Evolutionary conservation across 192 early-diverging fungal species (phyloP).

Genomic region (Jimgerdemannia lactiflua): DNA sequence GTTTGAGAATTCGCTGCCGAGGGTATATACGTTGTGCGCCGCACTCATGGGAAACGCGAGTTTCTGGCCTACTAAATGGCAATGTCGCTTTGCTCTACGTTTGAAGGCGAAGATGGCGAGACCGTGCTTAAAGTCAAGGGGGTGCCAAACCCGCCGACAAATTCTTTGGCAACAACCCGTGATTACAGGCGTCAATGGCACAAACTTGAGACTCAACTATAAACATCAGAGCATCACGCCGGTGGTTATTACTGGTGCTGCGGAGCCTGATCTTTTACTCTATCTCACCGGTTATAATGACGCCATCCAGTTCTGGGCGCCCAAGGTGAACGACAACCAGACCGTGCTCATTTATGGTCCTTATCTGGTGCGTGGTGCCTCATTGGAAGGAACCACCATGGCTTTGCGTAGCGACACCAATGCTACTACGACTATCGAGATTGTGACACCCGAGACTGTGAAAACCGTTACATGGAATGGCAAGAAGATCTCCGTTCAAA

Average conservation of each 20-base stretch:
- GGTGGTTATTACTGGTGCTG: not conserved
- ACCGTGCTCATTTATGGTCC: slow-evolving; percentile 6
- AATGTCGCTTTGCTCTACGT: too few relatives aligned
- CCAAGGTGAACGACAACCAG: not conserved
- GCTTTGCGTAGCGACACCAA: not conserved
- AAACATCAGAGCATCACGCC: not conserved
- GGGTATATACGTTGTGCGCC: too few relatives aligned
- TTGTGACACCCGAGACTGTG: not conserved
- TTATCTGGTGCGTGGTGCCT: slow-evolving; percentile 9
- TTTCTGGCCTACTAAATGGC: too few relatives aligned
- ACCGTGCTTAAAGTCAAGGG: too few relatives aligned
- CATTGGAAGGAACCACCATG: not conserved
- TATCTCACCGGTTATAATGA: not conserved
- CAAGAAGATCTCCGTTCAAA: not conserved
- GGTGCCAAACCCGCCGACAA: too few relatives aligned
- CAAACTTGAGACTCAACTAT: too few relatives aligned
- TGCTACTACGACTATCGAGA: slow-evolving; percentile 5
- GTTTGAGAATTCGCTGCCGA: too few relatives aligned
- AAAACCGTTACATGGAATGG: slow-evolving; percentile 9
- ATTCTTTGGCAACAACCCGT: too few relatives aligned
- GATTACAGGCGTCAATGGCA: too few relatives aligned
- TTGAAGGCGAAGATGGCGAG: too few relatives aligned
- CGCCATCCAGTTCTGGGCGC: slow-evolving; percentile 7
- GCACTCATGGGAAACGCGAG: too few relatives aligned
- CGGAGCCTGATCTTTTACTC: not conserved